phyloP scores from a whole-genome alignment of 1,284 basidiomycete species.

The Ustilago cynodontis region DNA sequence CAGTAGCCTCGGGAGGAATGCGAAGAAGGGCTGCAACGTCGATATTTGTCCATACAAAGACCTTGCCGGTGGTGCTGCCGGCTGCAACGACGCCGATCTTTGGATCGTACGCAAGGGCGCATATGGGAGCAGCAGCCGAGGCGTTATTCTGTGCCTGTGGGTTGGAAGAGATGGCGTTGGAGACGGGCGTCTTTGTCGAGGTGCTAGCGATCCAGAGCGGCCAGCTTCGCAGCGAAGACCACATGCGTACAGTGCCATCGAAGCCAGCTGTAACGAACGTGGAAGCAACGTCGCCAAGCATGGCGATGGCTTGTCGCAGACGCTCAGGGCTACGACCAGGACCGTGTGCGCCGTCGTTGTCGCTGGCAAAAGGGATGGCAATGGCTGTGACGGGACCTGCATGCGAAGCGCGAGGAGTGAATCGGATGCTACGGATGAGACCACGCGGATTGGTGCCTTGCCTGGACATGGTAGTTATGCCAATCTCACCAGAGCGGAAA shows the following conservation, averaged over 20 bases:
- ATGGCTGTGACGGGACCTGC: constrained; percentile 54
- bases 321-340: constrained; percentile 58
- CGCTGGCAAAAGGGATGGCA: constrained; percentile 58
- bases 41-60: constrained; percentile 62
- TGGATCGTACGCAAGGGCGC: constrained; percentile 60
- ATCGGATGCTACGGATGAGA: constrained; percentile 49
- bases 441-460: constrained; percentile 65
- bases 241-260: constrained; percentile 65
- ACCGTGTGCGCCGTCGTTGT: constrained; percentile 58
- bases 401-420: constrained; percentile 54
- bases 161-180: constrained; percentile 25
- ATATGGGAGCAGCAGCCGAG: constrained; percentile 31
- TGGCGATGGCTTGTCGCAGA: constrained; percentile 56
- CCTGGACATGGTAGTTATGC: constrained; percentile 73
- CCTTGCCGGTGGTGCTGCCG: constrained; percentile 53
- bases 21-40: constrained; percentile 50
- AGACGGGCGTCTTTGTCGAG: constrained; percentile 20
- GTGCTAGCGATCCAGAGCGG: constrained; percentile 58
- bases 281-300: constrained; percentile 56
- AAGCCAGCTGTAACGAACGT: constrained; percentile 64
- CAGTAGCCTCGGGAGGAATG: constrained; percentile 41
- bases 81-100: constrained; percentile 58
- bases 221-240: constrained; percentile 52
- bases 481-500: constrained; percentile 78
- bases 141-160: constrained; percentile 25